Evolutionary conservation across 306 rosid species (phyloP), one percentile per base, ranked within the genome.

Genomic region (Casuarina glauca): DNA sequence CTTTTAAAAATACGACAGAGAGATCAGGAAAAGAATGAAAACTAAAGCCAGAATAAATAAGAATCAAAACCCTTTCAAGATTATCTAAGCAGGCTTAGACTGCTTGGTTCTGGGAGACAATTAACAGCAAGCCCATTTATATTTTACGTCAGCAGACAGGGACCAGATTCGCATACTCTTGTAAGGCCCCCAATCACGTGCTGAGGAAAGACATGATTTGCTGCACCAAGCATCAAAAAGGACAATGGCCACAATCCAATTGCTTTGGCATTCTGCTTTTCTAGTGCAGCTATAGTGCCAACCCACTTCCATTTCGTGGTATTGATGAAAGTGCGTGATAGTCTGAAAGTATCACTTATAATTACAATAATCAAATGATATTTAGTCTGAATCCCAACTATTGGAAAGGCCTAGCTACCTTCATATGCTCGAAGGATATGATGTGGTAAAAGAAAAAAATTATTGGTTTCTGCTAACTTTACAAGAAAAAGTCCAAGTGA

Each of bases 101-200:
- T 42, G 7, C 43, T 74, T 57, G 64, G 39, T 58, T 20, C 46
- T 15, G 35, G 69, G 39, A 12, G 72, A 57, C 83, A 9, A 48
- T 13, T 48, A 13, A 48, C 51, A 48, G 11, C 12, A 13, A 48
- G 3, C 51, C 51, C 51, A 48, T 46, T 46, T 48, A 8, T 48
- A 8, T 48, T 48, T 48, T 2, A 8, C 13, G 2, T 44, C 48
- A 44, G 48, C 48, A 5, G 48, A 44, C 41, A 38, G 26, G 78
- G 74, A 74, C 52, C 64, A 74, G 17, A 68, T 41, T 61, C 41
- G 32, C 32, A 39, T 45, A 74, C 43, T 17, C n/a, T 36, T 9
- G 11, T 53, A 17, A 79, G 90, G 85, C 74, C 83, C 80, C 86
- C 85, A 83, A 82, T 77, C 91, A 88, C 88, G 87, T 84, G 89